These are phyloP conservation scores for Amanita muscaria DNA, from an alignment of 768 basidiomycete species.

Conservation along the genomic window DNA sequence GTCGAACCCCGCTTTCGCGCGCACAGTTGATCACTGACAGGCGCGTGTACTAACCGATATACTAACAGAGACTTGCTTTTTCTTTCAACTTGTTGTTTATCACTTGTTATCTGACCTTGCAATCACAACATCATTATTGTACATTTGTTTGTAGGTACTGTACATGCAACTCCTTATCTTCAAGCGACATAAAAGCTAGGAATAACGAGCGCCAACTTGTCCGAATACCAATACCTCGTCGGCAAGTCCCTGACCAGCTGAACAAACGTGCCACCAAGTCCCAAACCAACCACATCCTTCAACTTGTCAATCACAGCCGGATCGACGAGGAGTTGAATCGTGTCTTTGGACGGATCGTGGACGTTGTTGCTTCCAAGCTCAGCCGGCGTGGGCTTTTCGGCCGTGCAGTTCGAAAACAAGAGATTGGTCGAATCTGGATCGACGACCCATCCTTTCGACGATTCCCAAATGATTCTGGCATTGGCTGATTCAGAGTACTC, in stretches of 20 bases:
- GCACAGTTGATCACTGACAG: not conserved
- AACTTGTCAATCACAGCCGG: constrained; percentile 34
- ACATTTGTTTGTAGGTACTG: too few relatives aligned
- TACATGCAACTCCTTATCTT: too few relatives aligned
- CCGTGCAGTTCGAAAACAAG: constrained; percentile 20
- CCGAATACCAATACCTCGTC: constrained; percentile 33
- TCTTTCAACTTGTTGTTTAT: too few relatives aligned
- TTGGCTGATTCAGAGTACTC: constrained; percentile 25
- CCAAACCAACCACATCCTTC: constrained; percentile 52
- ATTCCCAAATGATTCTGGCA: constrained; percentile 27
- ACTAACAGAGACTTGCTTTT: too few relatives aligned
- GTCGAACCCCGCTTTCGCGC: constrained; percentile 10
- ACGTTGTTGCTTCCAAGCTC: constrained; percentile 16
- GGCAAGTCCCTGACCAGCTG: constrained; percentile 49
- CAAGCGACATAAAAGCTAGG: constrained; percentile 37
- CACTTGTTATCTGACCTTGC: too few relatives aligned
- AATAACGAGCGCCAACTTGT: constrained; percentile 28
- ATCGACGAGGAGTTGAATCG: constrained; percentile 50
- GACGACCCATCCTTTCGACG: constrained; percentile 26
- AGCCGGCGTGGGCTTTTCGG: constrained; percentile 12
- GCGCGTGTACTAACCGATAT: constrained; percentile 10
- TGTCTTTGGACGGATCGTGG: constrained; percentile 48
- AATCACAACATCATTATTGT: too few relatives aligned
- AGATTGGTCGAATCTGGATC: constrained; percentile 13
- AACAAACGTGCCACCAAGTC: constrained; percentile 58